Conservation (phyloP, 2,329 filamentous ascomycete species). For the Hypoxylon sp. region DNA sequence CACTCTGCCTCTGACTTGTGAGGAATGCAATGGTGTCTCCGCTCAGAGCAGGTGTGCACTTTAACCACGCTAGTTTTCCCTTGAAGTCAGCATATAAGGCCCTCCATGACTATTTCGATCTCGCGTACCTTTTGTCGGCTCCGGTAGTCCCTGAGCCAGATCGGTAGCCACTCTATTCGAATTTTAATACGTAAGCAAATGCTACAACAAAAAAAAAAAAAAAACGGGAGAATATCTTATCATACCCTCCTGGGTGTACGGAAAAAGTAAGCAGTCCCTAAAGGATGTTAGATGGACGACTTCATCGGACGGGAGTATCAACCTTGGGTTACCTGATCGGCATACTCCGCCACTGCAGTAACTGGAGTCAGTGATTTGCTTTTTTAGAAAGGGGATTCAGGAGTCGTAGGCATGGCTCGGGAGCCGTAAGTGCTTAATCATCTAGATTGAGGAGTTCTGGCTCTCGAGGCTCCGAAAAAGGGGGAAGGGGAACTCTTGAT, state of each 20-base stretch:
- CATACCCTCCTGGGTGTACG: slow-evolving; percentile 41
- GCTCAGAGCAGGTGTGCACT: slow-evolving; percentile 53
- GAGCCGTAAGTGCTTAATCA: no score
- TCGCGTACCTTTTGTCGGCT: slow-evolving; percentile 42
- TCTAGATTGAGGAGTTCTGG: no score
- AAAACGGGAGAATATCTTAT: neutral
- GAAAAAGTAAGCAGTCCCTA: slow-evolving; percentile 43
- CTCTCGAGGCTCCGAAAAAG: no score
- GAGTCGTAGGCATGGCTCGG: no score
- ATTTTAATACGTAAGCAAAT: no score
- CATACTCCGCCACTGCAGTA: slow-evolving; percentile 62
- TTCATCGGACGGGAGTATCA: slow-evolving; percentile 53
- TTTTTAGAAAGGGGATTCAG: no score
- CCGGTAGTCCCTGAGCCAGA: slow-evolving; percentile 50
- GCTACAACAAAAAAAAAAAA: no score
- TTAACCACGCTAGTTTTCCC: slow-evolving; percentile 51
- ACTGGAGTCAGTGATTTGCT: no score
- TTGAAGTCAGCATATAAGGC: neutral
- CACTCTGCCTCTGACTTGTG: slow-evolving; percentile 58
- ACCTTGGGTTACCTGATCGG: slow-evolving; percentile 56
- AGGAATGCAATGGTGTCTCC: slow-evolving; percentile 61
- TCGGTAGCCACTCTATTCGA: slow-evolving; percentile 42
- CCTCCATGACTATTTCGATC: slow-evolving; percentile 4
- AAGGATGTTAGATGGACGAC: slow-evolving; percentile 52
- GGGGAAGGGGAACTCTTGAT: no score